Base-by-base conservation (phyloP, 2,329 filamentous ascomycete species). In the Monosporascus ibericus region DNA sequence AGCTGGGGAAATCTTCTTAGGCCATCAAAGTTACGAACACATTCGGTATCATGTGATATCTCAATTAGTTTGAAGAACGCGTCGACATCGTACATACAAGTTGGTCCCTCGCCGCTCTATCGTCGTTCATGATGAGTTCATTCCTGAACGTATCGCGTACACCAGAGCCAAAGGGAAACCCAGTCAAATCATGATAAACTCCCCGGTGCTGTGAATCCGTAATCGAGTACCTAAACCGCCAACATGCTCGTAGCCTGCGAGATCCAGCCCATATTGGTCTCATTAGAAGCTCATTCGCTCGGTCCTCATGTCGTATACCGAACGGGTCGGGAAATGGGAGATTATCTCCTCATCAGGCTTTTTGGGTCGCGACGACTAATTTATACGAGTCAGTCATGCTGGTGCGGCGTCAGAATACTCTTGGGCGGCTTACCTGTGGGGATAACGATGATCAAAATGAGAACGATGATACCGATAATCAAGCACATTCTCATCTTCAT, bases 401-500 rank as follows among this genome's bases (percentile, higher is more conserved):
- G 30, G 14, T 9, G 11, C 30, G 30, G 30, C 9, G 11, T 30
- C 30, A 14, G 5, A 14, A 34, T 34, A 2, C 30, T 34, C 30
- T 48, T 44, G 6, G 15, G 14, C 15, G 38, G 73, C 85, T 68
- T 84, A 96, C 92, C 90, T 63, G 87, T 80, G 60, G 94, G 94
- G 63, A 97, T 85, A 68, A 99, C 94, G 70, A 99, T 97, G 72
- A 99, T 83, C 63, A 95, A 77, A 62, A 99, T 82, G 64, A 99
- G 80, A 63, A 97, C 82, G 71, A 97, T 87, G 73, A 99, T 88
- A 66, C 92, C 94, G 54, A 86, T 80, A 68, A 95, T 88, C 64
- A 99, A 79, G 76, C 92, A 97, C 80, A 96, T 94, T 72, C 94
- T 86, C 94, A 99, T 99, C 85, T 97, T 97, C 90, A 96, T 95